Base-by-base conservation (phyloP, 805 yeast genomes). In the Clavispora fructus region DNA sequence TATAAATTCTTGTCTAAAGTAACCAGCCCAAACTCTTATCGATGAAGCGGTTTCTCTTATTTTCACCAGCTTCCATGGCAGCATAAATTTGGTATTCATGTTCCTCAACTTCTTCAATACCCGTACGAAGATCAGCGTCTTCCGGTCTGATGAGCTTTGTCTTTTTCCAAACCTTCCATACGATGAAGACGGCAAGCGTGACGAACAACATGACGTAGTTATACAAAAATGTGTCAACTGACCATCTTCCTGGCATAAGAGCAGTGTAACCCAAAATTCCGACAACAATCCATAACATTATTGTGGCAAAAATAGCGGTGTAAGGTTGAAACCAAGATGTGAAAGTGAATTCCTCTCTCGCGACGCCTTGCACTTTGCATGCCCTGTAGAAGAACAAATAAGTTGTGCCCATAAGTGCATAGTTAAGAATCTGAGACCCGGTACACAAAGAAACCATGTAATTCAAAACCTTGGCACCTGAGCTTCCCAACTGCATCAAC, bases 201-300 rank as follows among this genome's bases (percentile, higher is more conserved):
- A 71, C 63, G 48, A 87, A 86, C 11, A 87, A 74, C 83, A 85
- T 83, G 48, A 88, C 69, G 58, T 88, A 88, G 57, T 78, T 77
- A 64, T 80, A 85, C 54, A 87, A 68, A 65, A 88, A 88, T 8
- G 72, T 67, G 47, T 80, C 72, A 16, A 74, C 73, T 16, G 72
- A 62, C 90, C 92, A 87, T 45, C 68, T 59, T 6, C 85, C 87
- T 12, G 82, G 82, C 39, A 82, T 61, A 63, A 88, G 87, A 1
- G 82, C 86, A 2, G 76, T 67, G 66, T 85, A 88, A 6, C 95
- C 95, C 65, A 61, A 79, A 64, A 55, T 78, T 58, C 87, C 87
- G 73, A 46, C 69, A 60, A 47, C 73, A 6, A 76, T 16, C 62
- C 65, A 59, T 41, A 67, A 53, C 48, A 67, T 61, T 43, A 56